These are phyloP conservation scores for Dendrobium huoshanense DNA, from an alignment of 106 monocot species.

Conservation along the genomic window DNA sequence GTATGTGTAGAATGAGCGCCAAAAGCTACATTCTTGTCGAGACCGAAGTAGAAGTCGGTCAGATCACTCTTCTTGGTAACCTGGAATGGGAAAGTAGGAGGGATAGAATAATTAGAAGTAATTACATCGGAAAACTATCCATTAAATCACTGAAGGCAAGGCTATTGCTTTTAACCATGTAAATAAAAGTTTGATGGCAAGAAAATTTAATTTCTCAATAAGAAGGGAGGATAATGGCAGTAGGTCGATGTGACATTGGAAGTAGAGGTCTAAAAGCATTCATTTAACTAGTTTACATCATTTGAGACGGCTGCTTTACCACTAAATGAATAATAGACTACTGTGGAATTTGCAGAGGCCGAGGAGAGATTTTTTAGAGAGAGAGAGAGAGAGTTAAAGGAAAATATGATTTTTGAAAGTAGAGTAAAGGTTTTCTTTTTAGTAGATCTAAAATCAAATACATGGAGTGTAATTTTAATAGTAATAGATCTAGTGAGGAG, in stretches of 20 bases:
- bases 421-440: too few relatives aligned
- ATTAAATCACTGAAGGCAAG: background rate
- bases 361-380: too few relatives aligned
- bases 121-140: background rate
- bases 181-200: background rate
- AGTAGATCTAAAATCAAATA: too few relatives aligned
- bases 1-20: slow-evolving; percentile 28
- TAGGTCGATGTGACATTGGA: background rate
- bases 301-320: too few relatives aligned
- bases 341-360: too few relatives aligned
- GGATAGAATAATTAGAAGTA: background rate
- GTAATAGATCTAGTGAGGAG: too few relatives aligned
- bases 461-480: too few relatives aligned
- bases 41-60: slow-evolving; percentile 79
- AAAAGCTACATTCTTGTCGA: slow-evolving; percentile 84
- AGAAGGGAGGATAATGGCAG: background rate
- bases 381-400: too few relatives aligned
- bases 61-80: slow-evolving; percentile 80
- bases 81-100: slow-evolving; percentile 21
- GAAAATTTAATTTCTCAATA: background rate
- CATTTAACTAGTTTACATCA: background rate
- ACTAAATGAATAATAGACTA: too few relatives aligned
- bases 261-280: background rate
- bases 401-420: too few relatives aligned
- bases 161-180: background rate